Conservation (phyloP, 331 rosid species). For the Stylosanthes scabra region DNA sequence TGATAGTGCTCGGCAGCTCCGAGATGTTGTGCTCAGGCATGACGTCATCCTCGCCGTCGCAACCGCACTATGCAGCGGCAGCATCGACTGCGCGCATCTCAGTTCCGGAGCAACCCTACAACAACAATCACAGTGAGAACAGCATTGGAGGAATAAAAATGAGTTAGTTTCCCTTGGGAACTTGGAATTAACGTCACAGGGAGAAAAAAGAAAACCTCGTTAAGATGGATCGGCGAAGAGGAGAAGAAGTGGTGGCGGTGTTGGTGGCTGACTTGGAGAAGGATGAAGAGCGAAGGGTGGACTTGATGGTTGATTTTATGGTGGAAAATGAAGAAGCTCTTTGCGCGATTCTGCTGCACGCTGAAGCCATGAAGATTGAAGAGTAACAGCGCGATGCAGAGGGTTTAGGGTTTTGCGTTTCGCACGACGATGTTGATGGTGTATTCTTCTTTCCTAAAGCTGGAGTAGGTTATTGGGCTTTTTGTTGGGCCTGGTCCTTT, state of each 20-base stretch:
- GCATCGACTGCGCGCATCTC: constrained; percentile 72
- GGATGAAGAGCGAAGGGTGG: constrained; percentile 52
- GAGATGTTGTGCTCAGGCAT: constrained; percentile 69
- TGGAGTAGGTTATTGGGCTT: too few species aligned
- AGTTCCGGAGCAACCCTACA: constrained; percentile 63
- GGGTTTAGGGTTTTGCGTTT: constrained; percentile 49
- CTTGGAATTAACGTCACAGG: background rate
- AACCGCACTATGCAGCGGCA: constrained; percentile 81
- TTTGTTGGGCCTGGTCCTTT: too few species aligned
- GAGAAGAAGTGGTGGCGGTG: constrained; percentile 37
- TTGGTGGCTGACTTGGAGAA: too few species aligned
- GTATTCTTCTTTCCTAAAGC: too few species aligned
- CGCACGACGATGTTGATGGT: background rate
- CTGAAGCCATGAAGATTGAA: constrained; percentile 67
- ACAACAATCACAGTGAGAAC: background rate
- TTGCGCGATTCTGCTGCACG: constrained; percentile 61
- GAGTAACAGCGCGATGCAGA: background rate
- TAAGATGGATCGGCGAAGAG: constrained; percentile 54
- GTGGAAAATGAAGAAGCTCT: constrained; percentile 61
- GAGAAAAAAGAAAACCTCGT: constrained; percentile 43
- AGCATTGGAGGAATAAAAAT: background rate
- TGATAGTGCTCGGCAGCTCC: constrained; percentile 81
- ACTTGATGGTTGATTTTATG: constrained; percentile 56
- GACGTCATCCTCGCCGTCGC: constrained; percentile 80
- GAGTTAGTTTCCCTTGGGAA: background rate